phyloP scores from a whole-genome alignment of 345 rosid genomes.

The Ceriops decandra region DNA sequence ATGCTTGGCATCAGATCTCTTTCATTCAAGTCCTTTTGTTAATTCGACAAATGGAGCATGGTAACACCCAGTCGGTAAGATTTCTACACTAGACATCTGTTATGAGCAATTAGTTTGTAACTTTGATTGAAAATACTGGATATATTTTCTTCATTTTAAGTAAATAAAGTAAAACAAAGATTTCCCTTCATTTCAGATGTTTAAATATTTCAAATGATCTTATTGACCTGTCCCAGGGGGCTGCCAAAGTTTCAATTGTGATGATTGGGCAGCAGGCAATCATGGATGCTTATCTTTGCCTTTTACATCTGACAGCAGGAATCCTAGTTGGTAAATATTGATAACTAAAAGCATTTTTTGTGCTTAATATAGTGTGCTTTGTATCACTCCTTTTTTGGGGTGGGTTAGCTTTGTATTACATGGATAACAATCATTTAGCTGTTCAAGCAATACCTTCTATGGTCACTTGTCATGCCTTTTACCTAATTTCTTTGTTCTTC shows the following conservation, averaged over 20 bases:
- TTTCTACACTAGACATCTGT: slow-evolving; percentile 9
- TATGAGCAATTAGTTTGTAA: slow-evolving; percentile 6
- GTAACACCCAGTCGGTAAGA: slow-evolving; percentile 95
- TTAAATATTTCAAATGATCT: slow-evolving; percentile 4
- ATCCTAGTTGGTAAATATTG: slow-evolving; percentile 75
- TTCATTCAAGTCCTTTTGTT: slow-evolving; percentile 92
- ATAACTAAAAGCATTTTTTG: neutral
- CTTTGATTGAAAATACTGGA: too few species aligned
- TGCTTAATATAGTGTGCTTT: too few species aligned
- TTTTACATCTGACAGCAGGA: slow-evolving; percentile 92
- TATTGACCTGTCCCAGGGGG: slow-evolving; percentile 61
- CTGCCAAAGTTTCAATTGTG: slow-evolving; percentile 91
- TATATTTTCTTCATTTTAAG: neutral
- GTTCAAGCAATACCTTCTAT: neutral
- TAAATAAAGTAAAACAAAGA: too few species aligned
- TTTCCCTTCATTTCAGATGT: too few species aligned
- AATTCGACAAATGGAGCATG: slow-evolving; percentile 95
- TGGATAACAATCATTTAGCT: neutral
- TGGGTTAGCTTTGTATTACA: neutral
- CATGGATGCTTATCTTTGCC: slow-evolving; percentile 98
- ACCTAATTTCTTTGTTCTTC: neutral
- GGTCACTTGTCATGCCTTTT: neutral
- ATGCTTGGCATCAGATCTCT: slow-evolving; percentile 59
- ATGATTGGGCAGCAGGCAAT: slow-evolving; percentile 98
- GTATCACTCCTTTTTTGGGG: neutral